Evolutionary conservation across 129 eudicot species (phyloP).

Genomic region (Cynara cardunculus): DNA sequence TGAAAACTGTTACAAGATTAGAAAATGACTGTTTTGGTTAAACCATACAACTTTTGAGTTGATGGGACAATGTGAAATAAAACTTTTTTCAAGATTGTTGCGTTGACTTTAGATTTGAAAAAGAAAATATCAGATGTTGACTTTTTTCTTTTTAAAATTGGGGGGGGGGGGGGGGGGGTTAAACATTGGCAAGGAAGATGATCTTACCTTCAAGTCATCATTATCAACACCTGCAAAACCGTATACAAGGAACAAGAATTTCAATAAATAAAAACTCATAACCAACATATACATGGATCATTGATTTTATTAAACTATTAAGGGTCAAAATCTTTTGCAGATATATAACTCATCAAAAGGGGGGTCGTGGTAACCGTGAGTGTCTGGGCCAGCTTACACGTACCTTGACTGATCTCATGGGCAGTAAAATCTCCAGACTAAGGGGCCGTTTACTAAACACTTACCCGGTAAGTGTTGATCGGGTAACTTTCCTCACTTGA

Average conservation of each 20-base stretch:
- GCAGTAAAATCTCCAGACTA: no score
- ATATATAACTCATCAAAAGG: neutral
- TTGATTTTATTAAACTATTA: neutral
- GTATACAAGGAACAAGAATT: neutral
- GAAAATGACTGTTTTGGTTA: neutral
- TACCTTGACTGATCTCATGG: neutral
- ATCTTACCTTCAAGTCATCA: conserved; percentile 35
- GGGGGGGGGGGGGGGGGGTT: neutral
- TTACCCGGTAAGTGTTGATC: no score
- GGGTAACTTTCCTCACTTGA: no score
- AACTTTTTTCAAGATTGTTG: neutral
- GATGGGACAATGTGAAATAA: neutral
- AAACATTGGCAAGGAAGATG: conserved; percentile 8
- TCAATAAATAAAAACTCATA: neutral
- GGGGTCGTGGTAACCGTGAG: neutral
- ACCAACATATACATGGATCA: neutral
- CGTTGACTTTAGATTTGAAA: neutral
- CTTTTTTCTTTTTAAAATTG: no score
- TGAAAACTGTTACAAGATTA: neutral
- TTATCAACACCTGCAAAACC: conserved; percentile 25
- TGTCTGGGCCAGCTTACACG: neutral
- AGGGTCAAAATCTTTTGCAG: neutral
- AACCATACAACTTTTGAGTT: neutral
- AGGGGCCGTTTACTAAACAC: no score
- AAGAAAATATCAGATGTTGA: neutral